Conservation (phyloP, 2,329 filamentous ascomycete species). For the Eutypella sp. region DNA sequence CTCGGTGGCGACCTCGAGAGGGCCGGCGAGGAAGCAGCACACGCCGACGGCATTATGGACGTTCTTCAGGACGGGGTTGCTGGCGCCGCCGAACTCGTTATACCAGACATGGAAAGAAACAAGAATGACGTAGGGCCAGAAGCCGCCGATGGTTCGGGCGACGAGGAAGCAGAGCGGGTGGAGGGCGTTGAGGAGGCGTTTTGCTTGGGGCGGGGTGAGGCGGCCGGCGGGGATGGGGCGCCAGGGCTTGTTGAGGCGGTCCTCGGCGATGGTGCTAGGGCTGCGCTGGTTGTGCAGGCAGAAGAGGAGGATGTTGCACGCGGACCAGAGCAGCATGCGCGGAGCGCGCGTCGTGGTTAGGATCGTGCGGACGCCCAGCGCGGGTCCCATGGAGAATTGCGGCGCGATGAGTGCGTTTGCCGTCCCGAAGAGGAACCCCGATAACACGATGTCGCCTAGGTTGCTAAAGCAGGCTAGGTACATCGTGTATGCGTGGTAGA, state of each 20-base stretch:
- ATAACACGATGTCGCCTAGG: not conserved
- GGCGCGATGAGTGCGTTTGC: slow-evolving; percentile 1
- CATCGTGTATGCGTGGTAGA: not conserved
- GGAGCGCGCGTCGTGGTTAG: not conserved
- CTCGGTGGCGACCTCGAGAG: slow-evolving; percentile 5
- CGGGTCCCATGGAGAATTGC: slow-evolving; percentile 1
- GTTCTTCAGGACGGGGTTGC: slow-evolving; percentile 6
- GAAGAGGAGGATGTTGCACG: slow-evolving; percentile 3
- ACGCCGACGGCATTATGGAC: slow-evolving; percentile 5
- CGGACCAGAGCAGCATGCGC: slow-evolving; percentile 3
- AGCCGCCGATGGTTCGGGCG: not conserved
- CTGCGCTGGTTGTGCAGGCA: slow-evolving; percentile 4
- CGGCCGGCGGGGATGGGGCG: slow-evolving; percentile 2
- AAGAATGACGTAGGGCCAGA: slow-evolving; percentile 3
- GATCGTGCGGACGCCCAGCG: not conserved
- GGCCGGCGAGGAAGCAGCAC: slow-evolving; percentile 5
- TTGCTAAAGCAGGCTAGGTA: slow-evolving; percentile 1
- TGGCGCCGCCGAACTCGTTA: slow-evolving; percentile 6
- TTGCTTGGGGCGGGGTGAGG: slow-evolving; percentile 1
- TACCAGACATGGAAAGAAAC: slow-evolving; percentile 5
- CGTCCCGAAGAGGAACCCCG: not conserved
- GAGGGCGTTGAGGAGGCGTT: not conserved
- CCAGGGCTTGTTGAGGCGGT: slow-evolving; percentile 6
- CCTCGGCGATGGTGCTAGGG: not conserved
- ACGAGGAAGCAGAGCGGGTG: slow-evolving; percentile 1